These are phyloP conservation scores for Fusarium sp. DNA, from an alignment of 2,329 filamentous ascomycete species.

Conservation along the genomic window DNA sequence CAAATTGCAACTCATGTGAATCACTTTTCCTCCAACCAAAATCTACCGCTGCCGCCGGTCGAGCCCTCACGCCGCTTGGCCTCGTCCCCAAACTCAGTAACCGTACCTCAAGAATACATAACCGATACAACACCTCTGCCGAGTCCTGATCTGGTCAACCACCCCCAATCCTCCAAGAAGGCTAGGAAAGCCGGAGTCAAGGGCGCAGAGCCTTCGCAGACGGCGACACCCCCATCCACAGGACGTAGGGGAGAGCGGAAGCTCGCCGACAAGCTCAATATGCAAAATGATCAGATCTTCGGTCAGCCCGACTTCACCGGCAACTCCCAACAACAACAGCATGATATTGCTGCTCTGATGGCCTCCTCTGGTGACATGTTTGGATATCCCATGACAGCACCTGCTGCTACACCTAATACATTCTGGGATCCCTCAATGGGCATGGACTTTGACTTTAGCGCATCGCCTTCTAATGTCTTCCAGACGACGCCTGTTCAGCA, in stretches of 20 bases:
- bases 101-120: conserved; percentile 50
- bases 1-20: conserved; percentile 73
- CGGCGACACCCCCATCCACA: conserved; percentile 71
- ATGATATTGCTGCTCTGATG: conserved; percentile 63
- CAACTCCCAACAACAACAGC: conserved; percentile 58
- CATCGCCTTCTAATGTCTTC: conserved; percentile 61
- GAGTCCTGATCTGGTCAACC: conserved; percentile 49
- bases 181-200: conserved; percentile 58
- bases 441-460: conserved; percentile 72
- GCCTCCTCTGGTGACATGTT: conserved; percentile 68
- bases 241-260: conserved; percentile 67
- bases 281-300: conserved; percentile 71
- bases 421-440: conserved; percentile 73
- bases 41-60: conserved; percentile 69
- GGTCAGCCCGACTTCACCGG: conserved; percentile 65
- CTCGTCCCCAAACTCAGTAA: conserved; percentile 67
- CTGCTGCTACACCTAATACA: conserved; percentile 62
- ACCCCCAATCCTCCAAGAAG: conserved; percentile 59
- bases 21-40: conserved; percentile 66
- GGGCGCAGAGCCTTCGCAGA: conserved; percentile 60
- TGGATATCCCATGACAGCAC: conserved; percentile 71
- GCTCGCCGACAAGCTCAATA: conserved; percentile 66
- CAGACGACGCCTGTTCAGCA: conserved; percentile 47
- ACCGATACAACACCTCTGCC: conserved; percentile 46
- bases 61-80: conserved; percentile 69